phyloP scores from a whole-genome alignment of 768 basidiomycete species.

The Fomitopsis pulvina region DNA sequence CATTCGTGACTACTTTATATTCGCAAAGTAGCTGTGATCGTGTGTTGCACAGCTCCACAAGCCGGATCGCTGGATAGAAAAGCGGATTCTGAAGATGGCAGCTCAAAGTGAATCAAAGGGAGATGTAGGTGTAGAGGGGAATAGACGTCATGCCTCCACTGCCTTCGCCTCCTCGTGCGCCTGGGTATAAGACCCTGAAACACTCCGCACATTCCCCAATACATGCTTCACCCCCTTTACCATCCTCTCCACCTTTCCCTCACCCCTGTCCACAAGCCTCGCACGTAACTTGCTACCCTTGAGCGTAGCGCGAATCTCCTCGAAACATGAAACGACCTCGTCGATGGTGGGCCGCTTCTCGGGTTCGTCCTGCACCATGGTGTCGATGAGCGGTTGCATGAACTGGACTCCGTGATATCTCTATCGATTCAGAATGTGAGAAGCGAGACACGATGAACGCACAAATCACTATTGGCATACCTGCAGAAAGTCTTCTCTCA shows the following conservation, averaged over 20 bases:
- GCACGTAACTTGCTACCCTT: slow-evolving; percentile 5
- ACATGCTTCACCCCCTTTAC: too few species aligned
- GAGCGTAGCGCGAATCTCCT: not conserved
- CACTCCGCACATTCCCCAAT: not conserved
- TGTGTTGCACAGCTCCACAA: too few species aligned
- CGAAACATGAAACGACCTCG: slow-evolving; percentile 12
- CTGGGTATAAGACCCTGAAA: not conserved
- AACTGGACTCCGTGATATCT: slow-evolving; percentile 16
- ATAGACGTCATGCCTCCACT: too few species aligned
- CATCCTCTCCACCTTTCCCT: too few species aligned
- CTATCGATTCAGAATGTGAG: slow-evolving; percentile 6
- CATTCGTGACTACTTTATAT: slow-evolving; percentile 15
- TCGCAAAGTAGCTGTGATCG: slow-evolving; percentile 13
- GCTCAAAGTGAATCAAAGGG: too few species aligned
- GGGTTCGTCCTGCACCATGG: slow-evolving; percentile 21
- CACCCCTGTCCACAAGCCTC: slow-evolving; percentile 6
- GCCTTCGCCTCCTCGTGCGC: too few species aligned
- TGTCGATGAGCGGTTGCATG: slow-evolving; percentile 16
- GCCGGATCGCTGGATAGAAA: too few species aligned
- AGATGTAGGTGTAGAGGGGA: too few species aligned
- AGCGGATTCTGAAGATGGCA: too few species aligned
- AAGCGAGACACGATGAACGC: too few species aligned
- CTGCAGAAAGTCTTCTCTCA: not conserved
- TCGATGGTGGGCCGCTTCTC: slow-evolving; percentile 16
- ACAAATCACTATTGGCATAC: not conserved